phyloP scores from a whole-genome alignment of 257 asterid genomes.

The Solanum rostratum region DNA sequence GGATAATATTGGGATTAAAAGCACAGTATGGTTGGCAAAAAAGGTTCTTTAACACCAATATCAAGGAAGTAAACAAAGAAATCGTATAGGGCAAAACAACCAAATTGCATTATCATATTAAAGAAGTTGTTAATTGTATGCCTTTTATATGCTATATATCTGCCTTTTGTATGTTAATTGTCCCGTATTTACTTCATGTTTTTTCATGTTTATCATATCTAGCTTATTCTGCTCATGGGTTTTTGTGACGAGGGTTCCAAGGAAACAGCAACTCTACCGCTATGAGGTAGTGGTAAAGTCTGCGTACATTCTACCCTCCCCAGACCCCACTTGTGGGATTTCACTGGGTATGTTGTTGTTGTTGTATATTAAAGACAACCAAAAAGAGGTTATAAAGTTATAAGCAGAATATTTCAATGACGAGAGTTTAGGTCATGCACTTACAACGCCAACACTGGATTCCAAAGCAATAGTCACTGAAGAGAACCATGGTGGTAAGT shows the following conservation, averaged over 20 bases:
- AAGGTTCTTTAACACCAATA: background rate
- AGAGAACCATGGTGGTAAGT: constrained; percentile 89
- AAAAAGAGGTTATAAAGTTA: background rate
- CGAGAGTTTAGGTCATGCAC: constrained; percentile 16
- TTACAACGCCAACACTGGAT: constrained; percentile 61
- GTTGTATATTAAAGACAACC: background rate
- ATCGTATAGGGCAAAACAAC: background rate
- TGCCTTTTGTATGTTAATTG: too few relatives aligned
- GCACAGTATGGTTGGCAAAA: background rate
- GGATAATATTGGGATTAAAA: background rate
- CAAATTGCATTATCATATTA: background rate
- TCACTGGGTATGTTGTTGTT: too few relatives aligned
- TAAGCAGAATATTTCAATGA: background rate
- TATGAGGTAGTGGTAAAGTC: too few relatives aligned
- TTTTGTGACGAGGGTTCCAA: too few relatives aligned
- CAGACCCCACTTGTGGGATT: too few relatives aligned
- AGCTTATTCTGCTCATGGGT: too few relatives aligned
- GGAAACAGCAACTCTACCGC: too few relatives aligned
- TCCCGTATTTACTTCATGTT: too few relatives aligned
- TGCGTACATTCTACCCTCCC: too few relatives aligned
- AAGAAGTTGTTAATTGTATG: too few relatives aligned
- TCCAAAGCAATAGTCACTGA: constrained; percentile 58
- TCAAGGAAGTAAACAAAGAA: background rate
- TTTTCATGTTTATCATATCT: too few relatives aligned
- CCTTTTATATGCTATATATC: too few relatives aligned